These are phyloP conservation scores for Blastobotrys elegans DNA, from an alignment of 1,139 yeast genomes.

Conservation along the genomic window DNA sequence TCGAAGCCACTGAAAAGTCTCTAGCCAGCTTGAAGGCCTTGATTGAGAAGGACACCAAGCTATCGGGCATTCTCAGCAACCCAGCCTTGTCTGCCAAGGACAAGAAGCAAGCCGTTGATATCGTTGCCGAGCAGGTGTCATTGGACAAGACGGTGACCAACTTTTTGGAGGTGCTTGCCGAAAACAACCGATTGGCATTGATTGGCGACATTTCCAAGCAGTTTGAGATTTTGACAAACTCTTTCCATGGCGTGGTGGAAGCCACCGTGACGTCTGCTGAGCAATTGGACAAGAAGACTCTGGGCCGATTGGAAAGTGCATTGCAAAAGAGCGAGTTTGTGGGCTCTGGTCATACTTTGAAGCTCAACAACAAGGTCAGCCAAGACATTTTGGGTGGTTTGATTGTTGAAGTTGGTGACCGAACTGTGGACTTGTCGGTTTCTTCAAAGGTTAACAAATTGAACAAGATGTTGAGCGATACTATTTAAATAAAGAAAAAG, in stretches of 20 bases:
- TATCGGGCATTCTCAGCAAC: conserved; percentile 59
- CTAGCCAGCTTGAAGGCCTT: conserved; percentile 55
- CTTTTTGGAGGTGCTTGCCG: conserved; percentile 81
- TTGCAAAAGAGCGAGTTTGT: conserved; percentile 75
- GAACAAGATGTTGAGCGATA: conserved; percentile 82
- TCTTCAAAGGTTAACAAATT: conserved; percentile 79
- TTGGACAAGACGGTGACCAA: conserved; percentile 75
- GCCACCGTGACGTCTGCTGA: conserved; percentile 87
- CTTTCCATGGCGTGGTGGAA: conserved; percentile 86
- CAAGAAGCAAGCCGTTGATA: conserved; percentile 64
- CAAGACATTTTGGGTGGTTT: conserved; percentile 95
- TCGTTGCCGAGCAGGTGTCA: conserved; percentile 48
- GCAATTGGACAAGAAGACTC: conserved; percentile 76
- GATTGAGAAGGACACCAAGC: conserved; percentile 59
- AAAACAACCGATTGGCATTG: conserved; percentile 85
- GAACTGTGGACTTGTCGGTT: conserved; percentile 90
- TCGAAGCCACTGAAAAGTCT: conserved; percentile 67
- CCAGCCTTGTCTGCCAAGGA: conserved; percentile 80
- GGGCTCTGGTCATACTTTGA: conserved; percentile 80
- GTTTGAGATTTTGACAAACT: conserved; percentile 76
- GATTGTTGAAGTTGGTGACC: conserved; percentile 94
- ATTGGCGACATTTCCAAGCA: conserved; percentile 63
- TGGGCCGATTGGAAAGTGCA: conserved; percentile 75
- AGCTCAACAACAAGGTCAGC: conserved; percentile 74
- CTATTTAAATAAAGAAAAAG: conserved; percentile 48